phyloP scores from a whole-genome alignment of 495 filamentous ascomycete genomes.

The Lophium mytilinum region DNA sequence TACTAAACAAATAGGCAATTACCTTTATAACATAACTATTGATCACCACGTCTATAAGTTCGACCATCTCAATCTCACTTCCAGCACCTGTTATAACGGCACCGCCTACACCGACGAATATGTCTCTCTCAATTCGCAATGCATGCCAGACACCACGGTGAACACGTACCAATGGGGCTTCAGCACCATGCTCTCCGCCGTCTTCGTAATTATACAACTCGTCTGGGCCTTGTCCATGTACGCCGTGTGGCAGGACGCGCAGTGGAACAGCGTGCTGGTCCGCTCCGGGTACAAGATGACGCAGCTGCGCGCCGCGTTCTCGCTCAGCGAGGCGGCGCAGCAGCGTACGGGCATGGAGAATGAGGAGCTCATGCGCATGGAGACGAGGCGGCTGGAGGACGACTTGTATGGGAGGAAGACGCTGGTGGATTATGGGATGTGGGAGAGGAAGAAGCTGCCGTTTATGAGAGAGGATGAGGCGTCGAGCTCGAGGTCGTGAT shows the following conservation, averaged over 20 bases:
- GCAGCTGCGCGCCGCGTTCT: slow-evolving; percentile 8
- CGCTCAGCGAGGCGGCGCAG: slow-evolving; percentile 2
- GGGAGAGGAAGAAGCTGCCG: background rate
- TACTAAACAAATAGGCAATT: background rate
- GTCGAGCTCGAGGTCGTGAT: too few species aligned
- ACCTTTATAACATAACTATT: background rate
- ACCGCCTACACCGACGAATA: background rate
- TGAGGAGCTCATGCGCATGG: slow-evolving; percentile 5
- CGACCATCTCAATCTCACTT: background rate
- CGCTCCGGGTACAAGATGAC: slow-evolving; percentile 10
- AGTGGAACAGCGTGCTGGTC: slow-evolving; percentile 8
- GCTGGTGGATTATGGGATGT: slow-evolving; percentile 1
- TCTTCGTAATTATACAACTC: slow-evolving; percentile 10
- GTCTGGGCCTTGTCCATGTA: slow-evolving; percentile 11
- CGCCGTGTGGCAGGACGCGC: slow-evolving; percentile 15
- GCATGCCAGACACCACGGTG: slow-evolving; percentile 11
- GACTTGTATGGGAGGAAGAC: slow-evolving; percentile 7
- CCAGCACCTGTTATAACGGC: background rate
- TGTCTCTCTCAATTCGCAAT: background rate
- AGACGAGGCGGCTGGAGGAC: slow-evolving; percentile 4
- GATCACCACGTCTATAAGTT: background rate
- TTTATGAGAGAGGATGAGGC: background rate
- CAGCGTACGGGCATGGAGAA: slow-evolving; percentile 1
- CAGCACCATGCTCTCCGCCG: slow-evolving; percentile 7
- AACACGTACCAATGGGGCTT: slow-evolving; percentile 16